Percentiles rank a stretch among this genome's conserved stretches.
phyloP scores from a whole-genome alignment of 2,329 filamentous ascomycete species.

The Zasmidium citrigriseum region DNA sequence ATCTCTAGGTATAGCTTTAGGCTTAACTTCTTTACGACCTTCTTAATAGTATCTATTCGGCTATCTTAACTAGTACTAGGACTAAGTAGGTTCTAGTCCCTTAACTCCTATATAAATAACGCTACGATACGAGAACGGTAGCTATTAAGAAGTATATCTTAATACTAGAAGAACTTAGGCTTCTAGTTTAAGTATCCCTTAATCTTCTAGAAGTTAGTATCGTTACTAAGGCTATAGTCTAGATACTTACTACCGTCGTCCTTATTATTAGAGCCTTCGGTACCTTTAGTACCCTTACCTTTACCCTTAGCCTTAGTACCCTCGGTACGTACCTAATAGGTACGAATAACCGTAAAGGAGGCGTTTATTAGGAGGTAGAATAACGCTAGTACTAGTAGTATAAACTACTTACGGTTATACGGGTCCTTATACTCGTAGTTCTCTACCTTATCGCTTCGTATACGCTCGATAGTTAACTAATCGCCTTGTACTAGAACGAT shows the following conservation, averaged over 20 bases:
- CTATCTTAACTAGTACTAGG: background rate
- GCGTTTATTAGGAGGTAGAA: background rate
- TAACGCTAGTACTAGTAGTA: background rate
- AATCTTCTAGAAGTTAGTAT: background rate
- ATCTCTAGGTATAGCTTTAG: background rate
- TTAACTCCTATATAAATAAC: background rate
- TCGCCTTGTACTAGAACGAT: background rate
- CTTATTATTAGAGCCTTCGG: too few species aligned
- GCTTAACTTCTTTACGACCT: background rate
- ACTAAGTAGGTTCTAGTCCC: background rate
- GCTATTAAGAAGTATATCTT: too few species aligned
- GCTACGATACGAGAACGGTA: background rate
- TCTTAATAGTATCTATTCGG: background rate
- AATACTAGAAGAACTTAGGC: too few species aligned
- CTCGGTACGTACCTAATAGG: too few species aligned
- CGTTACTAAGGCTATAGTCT: background rate
- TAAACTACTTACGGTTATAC: background rate
- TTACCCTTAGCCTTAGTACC: too few species aligned
- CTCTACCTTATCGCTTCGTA: background rate
- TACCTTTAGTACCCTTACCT: too few species aligned
- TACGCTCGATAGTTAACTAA: background rate
- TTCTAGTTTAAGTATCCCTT: background rate
- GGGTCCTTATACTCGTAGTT: background rate
- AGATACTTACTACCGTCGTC: background rate
- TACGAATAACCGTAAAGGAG: background rate